These are phyloP conservation scores for Paramecium octaurelia DNA, from an alignment of 73 alveolate genomes.

Conservation along the genomic window DNA sequence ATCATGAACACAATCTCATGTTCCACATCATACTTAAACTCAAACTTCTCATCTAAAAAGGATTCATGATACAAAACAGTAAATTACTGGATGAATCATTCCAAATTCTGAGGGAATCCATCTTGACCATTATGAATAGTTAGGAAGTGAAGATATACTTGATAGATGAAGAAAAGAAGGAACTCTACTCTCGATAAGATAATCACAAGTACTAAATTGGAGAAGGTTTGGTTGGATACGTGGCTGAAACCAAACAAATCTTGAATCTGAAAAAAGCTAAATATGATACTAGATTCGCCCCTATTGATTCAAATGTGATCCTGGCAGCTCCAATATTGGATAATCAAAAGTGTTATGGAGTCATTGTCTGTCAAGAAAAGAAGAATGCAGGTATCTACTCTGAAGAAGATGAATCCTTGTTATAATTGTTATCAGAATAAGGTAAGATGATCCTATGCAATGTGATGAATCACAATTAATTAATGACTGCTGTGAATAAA, in stretches of 20 bases:
- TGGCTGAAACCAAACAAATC: neutral
- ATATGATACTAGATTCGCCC: neutral
- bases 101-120: neutral
- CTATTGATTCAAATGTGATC: slow-evolving; percentile 5
- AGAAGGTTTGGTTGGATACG: slow-evolving; percentile 36
- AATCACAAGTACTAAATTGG: slow-evolving; percentile 11
- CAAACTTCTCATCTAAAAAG: neutral
- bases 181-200: slow-evolving; percentile 13
- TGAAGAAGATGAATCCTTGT: slow-evolving; percentile 35
- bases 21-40: slow-evolving; percentile 1
- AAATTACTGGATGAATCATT: slow-evolving; percentile 43
- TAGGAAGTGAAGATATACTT: neutral
- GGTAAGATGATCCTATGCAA: neutral
- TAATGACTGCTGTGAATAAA: neutral
- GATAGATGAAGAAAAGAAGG: slow-evolving; percentile 28
- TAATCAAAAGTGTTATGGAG: slow-evolving; percentile 33
- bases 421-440: slow-evolving; percentile 5
- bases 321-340: slow-evolving; percentile 28
- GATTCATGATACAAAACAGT: neutral
- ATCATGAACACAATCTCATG: slow-evolving; percentile 13
- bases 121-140: neutral
- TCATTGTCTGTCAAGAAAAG: neutral
- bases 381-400: neutral
- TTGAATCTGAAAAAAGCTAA: slow-evolving; percentile 24
- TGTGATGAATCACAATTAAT: slow-evolving; percentile 13